Conservation (phyloP, 2,329 filamentous ascomycete genomes). For the Neofusicoccum umdonicola region DNA sequence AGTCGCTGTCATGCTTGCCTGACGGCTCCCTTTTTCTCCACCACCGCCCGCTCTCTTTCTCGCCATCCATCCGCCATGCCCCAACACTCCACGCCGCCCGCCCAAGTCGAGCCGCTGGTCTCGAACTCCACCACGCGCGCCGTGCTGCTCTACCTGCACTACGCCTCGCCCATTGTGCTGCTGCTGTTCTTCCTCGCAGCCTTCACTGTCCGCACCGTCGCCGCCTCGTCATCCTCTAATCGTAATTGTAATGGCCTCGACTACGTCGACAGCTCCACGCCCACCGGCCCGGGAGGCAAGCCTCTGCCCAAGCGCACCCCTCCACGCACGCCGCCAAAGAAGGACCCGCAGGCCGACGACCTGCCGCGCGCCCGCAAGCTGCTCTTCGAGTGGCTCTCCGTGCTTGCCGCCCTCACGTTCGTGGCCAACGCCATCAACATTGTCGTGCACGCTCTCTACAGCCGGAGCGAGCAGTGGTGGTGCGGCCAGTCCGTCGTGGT, state of each 20-base stretch:
- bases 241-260: conserved; percentile 25
- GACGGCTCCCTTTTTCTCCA: conserved; percentile 17
- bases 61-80: conserved; percentile 19
- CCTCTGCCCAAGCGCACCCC: conserved; percentile 68
- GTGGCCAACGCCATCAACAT: conserved; percentile 71
- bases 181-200: conserved; percentile 62
- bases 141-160: conserved; percentile 46
- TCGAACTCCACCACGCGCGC: conserved; percentile 24
- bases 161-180: conserved; percentile 62
- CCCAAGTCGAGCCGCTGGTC: conserved; percentile 10
- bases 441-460: conserved; percentile 69
- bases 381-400: conserved; percentile 72
- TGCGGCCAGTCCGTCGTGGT: conserved; percentile 75
- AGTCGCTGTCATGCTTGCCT: conserved; percentile 17
- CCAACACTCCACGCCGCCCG: conserved; percentile 16
- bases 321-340: conserved; percentile 43
- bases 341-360: conserved; percentile 47
- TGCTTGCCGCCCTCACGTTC: conserved; percentile 70
- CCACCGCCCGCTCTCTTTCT: conserved; percentile 7
- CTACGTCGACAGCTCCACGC: conserved; percentile 39
- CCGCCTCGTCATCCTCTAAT: conserved; percentile 47
- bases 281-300: conserved; percentile 78
- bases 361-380: conserved; percentile 67
- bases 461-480: conserved; percentile 71
- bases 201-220: conserved; percentile 61